Evolutionary conservation across 2,329 filamentous ascomycete species (phyloP).

Genomic region (Ophiosphaerella herpotricha): DNA sequence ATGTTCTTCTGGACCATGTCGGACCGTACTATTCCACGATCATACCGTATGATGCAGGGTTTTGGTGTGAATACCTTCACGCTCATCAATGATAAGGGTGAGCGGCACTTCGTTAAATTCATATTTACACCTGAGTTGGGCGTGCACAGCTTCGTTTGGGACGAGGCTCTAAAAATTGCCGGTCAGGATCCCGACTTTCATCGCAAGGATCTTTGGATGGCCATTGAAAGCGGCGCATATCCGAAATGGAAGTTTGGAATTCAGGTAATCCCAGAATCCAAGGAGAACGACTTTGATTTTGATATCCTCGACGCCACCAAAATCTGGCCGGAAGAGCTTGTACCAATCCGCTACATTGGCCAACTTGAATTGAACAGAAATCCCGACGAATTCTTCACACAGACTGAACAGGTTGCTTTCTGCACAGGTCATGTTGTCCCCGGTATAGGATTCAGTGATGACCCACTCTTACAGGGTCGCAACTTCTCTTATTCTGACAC

Average conservation of each 20-base stretch:
- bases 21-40: conserved; percentile 63
- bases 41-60: conserved; percentile 60
- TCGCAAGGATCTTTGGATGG: conserved; percentile 74
- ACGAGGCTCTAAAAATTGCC: conserved; percentile 74
- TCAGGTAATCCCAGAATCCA: conserved; percentile 73
- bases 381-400: conserved; percentile 78
- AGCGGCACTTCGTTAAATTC: conserved; percentile 71
- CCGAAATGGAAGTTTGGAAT: conserved; percentile 83
- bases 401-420: conserved; percentile 84
- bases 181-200: conserved; percentile 75
- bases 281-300: conserved; percentile 79
- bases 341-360: conserved; percentile 78
- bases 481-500: conserved; percentile 72
- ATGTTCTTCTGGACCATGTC: conserved; percentile 68
- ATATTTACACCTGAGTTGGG: conserved; percentile 75
- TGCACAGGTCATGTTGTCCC: conserved; percentile 80
- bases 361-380: conserved; percentile 80
- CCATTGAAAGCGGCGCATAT: conserved; percentile 71
- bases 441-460: conserved; percentile 76
- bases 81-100: conserved; percentile 65
- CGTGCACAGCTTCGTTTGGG: conserved; percentile 77
- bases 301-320: conserved; percentile 87
- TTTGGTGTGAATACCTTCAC: conserved; percentile 63
- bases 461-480: conserved; percentile 74
- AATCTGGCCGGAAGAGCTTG: conserved; percentile 78